Conservation (phyloP, 2,329 filamentous ascomycete genomes). For the Gnomoniopsis sp. region DNA sequence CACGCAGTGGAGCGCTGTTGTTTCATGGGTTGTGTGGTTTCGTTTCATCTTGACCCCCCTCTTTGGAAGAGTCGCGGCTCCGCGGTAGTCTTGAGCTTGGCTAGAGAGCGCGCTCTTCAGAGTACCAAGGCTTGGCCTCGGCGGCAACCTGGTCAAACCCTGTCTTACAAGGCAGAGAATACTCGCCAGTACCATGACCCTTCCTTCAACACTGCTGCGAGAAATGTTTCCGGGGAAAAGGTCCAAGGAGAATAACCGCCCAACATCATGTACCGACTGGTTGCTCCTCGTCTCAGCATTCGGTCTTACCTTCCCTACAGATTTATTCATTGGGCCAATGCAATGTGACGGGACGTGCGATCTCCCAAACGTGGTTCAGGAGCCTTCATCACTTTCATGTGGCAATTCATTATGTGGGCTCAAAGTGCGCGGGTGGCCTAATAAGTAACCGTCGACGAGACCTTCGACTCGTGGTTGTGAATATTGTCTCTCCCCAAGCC, state of each 20-base stretch:
- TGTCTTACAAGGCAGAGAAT: too few species aligned
- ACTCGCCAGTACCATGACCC: too few species aligned
- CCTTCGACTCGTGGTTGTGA: background rate
- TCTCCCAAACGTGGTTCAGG: background rate
- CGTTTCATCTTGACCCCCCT: background rate
- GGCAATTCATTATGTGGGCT: background rate
- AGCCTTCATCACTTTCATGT: background rate
- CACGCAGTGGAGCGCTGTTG: background rate
- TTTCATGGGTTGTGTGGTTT: background rate
- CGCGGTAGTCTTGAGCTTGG: background rate
- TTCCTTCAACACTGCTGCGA: background rate
- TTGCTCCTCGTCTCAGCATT: background rate
- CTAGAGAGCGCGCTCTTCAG: too few species aligned
- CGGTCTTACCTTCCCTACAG: background rate
- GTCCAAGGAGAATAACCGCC: background rate
- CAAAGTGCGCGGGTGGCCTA: background rate
- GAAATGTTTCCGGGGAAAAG: background rate
- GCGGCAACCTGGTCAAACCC: background rate
- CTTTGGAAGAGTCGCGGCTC: background rate
- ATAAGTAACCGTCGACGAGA: background rate
- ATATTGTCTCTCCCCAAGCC: background rate
- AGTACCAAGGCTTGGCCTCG: too few species aligned
- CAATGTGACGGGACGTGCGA: too few species aligned
- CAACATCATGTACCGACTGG: background rate
- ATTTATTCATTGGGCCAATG: background rate